Percentiles rank a stretch among this genome's conserved stretches.
phyloP scores from a whole-genome alignment of 192 early-diverging fungal species.

The Gaertneriomyces semiglobifer region DNA sequence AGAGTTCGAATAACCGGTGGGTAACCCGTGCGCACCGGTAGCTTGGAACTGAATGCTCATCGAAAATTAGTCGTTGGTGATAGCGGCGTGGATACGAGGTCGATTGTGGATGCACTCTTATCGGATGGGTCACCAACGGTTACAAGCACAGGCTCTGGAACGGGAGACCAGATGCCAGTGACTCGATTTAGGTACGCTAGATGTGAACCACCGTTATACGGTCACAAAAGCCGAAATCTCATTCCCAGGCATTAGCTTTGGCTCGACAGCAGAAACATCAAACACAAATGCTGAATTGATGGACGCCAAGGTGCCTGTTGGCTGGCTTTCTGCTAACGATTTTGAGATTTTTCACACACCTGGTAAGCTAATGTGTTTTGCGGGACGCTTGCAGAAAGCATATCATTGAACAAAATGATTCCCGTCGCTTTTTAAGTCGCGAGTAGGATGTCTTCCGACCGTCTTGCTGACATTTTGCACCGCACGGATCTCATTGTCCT shows the following conservation, averaged over 20 bases:
- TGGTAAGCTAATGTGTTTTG: background rate
- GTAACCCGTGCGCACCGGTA: too few species aligned
- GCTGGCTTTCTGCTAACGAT: slow-evolving; percentile 11
- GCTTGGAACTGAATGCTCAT: too few species aligned
- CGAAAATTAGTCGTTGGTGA: slow-evolving; percentile 32
- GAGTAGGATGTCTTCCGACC: background rate
- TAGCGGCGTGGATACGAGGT: slow-evolving; percentile 12
- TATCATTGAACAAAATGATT: background rate
- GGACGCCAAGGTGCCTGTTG: slow-evolving; percentile 1
- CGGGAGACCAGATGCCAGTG: background rate
- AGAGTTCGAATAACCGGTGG: too few species aligned
- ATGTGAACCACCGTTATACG: slow-evolving; percentile 7
- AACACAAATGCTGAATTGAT: background rate
- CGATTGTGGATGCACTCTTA: slow-evolving; percentile 32
- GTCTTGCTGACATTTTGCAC: slow-evolving; percentile 23
- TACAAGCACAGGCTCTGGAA: slow-evolving; percentile 18
- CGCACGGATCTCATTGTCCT: slow-evolving; percentile 37
- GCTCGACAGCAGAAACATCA: background rate
- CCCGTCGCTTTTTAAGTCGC: background rate
- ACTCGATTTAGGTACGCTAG: background rate
- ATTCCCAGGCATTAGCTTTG: slow-evolving; percentile 5
- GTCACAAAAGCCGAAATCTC: background rate
- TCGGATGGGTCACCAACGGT: too few species aligned
- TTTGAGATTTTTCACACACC: slow-evolving; percentile 8
- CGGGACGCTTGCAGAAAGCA: background rate